Evolutionary conservation across 371 early-diverging fungal species (phyloP), one percentile per base, ranked within the genome.

Genomic region (Batrachochytrium dendrobatidis): DNA sequence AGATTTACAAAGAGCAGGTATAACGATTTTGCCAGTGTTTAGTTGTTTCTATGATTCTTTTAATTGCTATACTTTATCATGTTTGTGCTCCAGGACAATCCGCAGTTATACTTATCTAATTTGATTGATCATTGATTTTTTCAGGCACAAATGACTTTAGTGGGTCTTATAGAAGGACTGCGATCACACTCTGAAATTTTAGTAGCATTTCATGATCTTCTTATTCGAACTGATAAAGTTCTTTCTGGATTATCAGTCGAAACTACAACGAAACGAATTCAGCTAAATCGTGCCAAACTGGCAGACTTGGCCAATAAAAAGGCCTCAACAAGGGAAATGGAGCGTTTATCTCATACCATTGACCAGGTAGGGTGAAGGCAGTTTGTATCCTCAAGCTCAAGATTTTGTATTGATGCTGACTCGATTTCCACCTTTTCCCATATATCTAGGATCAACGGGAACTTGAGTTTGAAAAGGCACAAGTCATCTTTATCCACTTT

Each of bases 21-120:
- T 75, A 77, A 44, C 79, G 86, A 7, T 76, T 84, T 3, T 76
- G 71, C 1, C 82, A 84, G 53, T 71, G 87, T 59, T 76, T 82
- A 29, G 66, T 63, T 10, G 70, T 80, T 32, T 75, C 82, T 28
- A 65, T 56, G 33, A 58, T 83, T 20, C 55, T 83, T 61, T 83
- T 84, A 39, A 77, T 80, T n/a, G 77, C 83, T 56, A n/a, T n/a
- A n/a, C n/a, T n/a, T n/a, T n/a, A n/a, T n/a, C n/a, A n/a, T n/a
- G n/a, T n/a, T n/a, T n/a, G n/a, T n/a, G n/a, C n/a, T n/a, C n/a
- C n/a, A n/a, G n/a, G n/a, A n/a, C n/a, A n/a, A n/a, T n/a, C n/a
- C n/a, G n/a, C n/a, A n/a, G n/a, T n/a, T n/a, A n/a, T n/a, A n/a
- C n/a, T n/a, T n/a, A n/a, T n/a, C n/a, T n/a, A n/a, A n/a, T n/a